phyloP scores from a whole-genome alignment of 2,329 filamentous ascomycete species.

The Metarhizium robertsii region DNA sequence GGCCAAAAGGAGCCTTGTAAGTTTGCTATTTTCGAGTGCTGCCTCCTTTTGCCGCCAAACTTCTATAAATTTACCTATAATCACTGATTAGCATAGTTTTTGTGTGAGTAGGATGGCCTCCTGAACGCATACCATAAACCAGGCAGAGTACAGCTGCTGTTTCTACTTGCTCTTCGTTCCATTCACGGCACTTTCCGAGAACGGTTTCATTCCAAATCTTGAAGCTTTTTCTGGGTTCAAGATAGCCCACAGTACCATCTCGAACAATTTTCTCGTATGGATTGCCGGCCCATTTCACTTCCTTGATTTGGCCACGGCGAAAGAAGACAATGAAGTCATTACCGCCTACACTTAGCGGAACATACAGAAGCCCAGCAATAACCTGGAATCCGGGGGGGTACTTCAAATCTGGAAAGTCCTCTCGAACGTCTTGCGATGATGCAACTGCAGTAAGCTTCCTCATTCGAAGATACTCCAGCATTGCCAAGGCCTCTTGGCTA shows the following conservation, averaged over 20 bases:
- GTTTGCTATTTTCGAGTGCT: constrained; percentile 69
- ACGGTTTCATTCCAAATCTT: constrained; percentile 75
- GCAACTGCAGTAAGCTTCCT: constrained; percentile 65
- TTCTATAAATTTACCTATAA: constrained; percentile 65
- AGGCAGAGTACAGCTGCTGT: constrained; percentile 80
- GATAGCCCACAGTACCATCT: constrained; percentile 60
- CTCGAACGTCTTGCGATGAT: constrained; percentile 64
- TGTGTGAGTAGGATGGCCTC: neutral
- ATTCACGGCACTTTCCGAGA: constrained; percentile 73
- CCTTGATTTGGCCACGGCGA: constrained; percentile 63
- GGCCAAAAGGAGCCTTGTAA: constrained; percentile 69
- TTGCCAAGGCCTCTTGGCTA: constrained; percentile 71
- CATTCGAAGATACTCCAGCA: constrained; percentile 78
- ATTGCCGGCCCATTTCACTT: constrained; percentile 81
- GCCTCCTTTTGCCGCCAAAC: constrained; percentile 89
- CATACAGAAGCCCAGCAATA: constrained; percentile 71
- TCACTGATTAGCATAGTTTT: constrained; percentile 4
- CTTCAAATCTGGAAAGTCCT: constrained; percentile 72
- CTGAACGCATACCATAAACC: constrained; percentile 60
- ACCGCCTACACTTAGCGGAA: constrained; percentile 68
- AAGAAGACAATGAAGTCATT: constrained; percentile 88
- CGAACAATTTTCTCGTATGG: constrained; percentile 72
- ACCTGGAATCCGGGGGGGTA: constrained; percentile 72
- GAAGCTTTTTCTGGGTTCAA: constrained; percentile 75
- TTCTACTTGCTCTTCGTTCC: constrained; percentile 82